Evolutionary conservation across 306 rosid species (phyloP), one percentile per base, ranked within the genome.

Genomic region (Cucurbita maxima): DNA sequence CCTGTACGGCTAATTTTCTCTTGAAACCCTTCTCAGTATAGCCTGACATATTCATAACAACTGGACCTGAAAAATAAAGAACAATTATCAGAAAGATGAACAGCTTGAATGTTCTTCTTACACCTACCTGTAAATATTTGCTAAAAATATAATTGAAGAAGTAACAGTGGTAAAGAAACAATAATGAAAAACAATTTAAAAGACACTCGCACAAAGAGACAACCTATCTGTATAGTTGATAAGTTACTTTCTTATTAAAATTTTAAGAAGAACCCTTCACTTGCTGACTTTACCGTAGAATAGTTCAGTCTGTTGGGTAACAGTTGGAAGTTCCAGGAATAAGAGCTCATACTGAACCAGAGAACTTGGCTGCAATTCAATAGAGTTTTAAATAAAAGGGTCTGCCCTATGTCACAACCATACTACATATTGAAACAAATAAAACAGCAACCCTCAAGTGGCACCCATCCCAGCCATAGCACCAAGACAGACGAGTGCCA

Each of bases 21-120:
- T 94, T 94, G 83, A 94, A 94, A 81, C 97, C 98, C 84, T 67
- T 89, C 83, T 94, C 98, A 38, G 96, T 82, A 79, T 94, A 94
- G 76, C 98, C 97, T 15, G 97, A 78, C 73, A 79, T 71, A 45
- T 90, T 82, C 98, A 90, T 81, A 74, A 94, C 96, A 77, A 90
- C 87, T 25, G 98, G 98, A 51, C 98, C 97, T 94, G 89, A 73
- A 83, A 80, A 75, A 70, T 58, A 76, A 54, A 83, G 44, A 71
- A 58, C 9, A 69, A 43, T 8, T 1, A 69, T 69, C 43, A 69
- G 72, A 67, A 41, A 43, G 55, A 25, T 43, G 16, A 38, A 38
- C 47, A 45, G 7, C 22, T 18, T 68, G 57, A 45, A 62, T 20
- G 16, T 68, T 68, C 41, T 47, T 68, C 56, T 67, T 12, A 44